phyloP scores from a whole-genome alignment of 2,329 filamentous ascomycete genomes.

The Geoglossum cookeanum region DNA sequence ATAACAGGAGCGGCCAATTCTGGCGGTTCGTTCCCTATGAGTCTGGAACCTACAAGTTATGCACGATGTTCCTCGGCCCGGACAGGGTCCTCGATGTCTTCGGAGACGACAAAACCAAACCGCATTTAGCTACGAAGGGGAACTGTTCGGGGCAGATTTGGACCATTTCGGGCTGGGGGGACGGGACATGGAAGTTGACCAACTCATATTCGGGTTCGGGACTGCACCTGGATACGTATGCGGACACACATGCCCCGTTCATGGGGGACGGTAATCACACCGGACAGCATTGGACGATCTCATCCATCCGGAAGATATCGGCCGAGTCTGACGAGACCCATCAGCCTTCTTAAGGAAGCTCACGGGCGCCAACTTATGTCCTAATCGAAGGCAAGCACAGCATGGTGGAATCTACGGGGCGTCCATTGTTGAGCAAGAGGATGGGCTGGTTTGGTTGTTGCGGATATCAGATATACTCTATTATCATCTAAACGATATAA shows the following conservation, averaged over 20 bases:
- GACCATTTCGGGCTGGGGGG: slow-evolving; percentile 12
- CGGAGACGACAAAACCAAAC: slow-evolving; percentile 10
- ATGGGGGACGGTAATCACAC: not conserved
- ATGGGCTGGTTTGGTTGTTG: no score
- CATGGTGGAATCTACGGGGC: no score
- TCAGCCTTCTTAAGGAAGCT: no score
- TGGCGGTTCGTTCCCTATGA: no score
- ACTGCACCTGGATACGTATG: not conserved
- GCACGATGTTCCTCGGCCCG: slow-evolving; percentile 12
- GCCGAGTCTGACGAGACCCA: no score
- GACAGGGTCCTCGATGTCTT: slow-evolving; percentile 11
- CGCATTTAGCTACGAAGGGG: slow-evolving; percentile 7
- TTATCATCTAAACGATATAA: no score
- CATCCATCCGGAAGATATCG: no score
- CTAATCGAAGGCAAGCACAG: no score
- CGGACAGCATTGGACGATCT: not conserved
- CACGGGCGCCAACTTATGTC: no score
- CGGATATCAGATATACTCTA: no score
- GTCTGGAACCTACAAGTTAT: slow-evolving; percentile 7
- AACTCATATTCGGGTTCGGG: not conserved
- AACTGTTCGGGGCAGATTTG: slow-evolving; percentile 10
- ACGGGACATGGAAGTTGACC: slow-evolving; percentile 10
- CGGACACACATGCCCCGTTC: not conserved
- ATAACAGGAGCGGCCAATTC: no score
- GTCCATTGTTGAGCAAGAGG: no score